Evolutionary conservation across 1,284 basidiomycete genomes (phyloP), one percentile per base, ranked within the genome.

Genomic region (Rhodotorula sp.): DNA sequence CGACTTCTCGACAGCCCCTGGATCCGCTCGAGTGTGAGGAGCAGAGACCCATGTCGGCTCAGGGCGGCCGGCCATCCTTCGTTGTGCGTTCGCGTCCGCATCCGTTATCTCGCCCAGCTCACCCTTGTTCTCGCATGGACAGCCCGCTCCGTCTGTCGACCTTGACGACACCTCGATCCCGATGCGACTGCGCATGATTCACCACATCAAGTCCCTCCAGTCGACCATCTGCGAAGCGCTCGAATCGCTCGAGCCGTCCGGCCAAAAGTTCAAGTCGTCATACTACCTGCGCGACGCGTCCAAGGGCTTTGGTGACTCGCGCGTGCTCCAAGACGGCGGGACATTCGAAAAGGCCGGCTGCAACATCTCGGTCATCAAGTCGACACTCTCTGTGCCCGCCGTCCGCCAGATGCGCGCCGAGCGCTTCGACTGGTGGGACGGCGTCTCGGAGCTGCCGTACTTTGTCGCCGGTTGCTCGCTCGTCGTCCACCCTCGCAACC

Each of bases 301-400:
- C 15, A 73, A 74, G 44, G 95, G 94, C 80, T 88, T 60, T 87
- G 95, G 60, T 81, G 89, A 27, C 67, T 94, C 92, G 1, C 95
- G 92, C 80, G 90, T 96, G 22, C 88, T 98, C 76, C 85, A 90
- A 22, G 83, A 86, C 51, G 88, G 90, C 2, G 78, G 79, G 47
- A 84, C 92, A 27, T 89, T 99, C 76, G 95, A 99, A 80, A 99
- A 99, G 81, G 95, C 90, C 3, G 96, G 96, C 3, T 93, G 98
- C 66, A 98, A 97, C 82, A 90, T 98, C 76, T 92, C 90, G 36
- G 84, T 98, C 78, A 92, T 98, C 1, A 88, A 97, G 78, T 94
- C 94, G 48, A 85, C 83, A 46, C 87, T 99, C 2, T 92, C 94
- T 2, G 92, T 92, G 0, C 83, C 89, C 27, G 95, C 94, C 3